phyloP scores from a whole-genome alignment of 306 rosid genomes.

The Vigna mungo region DNA sequence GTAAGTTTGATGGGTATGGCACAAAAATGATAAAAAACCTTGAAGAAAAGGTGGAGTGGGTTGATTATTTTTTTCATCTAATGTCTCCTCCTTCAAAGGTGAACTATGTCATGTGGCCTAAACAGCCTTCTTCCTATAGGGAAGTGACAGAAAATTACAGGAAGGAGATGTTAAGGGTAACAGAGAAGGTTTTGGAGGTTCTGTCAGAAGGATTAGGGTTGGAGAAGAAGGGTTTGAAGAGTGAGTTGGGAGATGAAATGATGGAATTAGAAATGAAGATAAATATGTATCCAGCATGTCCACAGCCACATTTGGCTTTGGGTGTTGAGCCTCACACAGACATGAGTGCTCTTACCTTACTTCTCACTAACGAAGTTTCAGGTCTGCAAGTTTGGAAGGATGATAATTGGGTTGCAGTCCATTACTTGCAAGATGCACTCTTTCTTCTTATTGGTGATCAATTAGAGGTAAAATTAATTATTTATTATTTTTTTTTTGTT shows the following conservation, averaged over 20 bases:
- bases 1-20: constrained; percentile 69
- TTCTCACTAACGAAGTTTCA: constrained; percentile 62
- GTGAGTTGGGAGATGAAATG: constrained; percentile 52
- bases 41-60: constrained; percentile 70
- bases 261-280: constrained; percentile 75
- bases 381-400: constrained; percentile 73
- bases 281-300: constrained; percentile 81
- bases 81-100: constrained; percentile 61
- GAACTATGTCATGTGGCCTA: constrained; percentile 58
- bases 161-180: constrained; percentile 53
- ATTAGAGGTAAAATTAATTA: constrained; percentile 52
- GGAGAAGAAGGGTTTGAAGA: constrained; percentile 53
- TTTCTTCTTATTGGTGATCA: constrained; percentile 73
- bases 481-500: no score
- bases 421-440: constrained; percentile 56
- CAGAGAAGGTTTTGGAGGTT: constrained; percentile 52
- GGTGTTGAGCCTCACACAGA: constrained; percentile 86
- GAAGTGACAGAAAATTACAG: constrained; percentile 63
- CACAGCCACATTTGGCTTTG: constrained; percentile 69
- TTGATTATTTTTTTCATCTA: constrained; percentile 70
- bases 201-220: constrained; percentile 65
- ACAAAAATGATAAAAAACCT: constrained; percentile 67
- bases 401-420: constrained; percentile 57
- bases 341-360: constrained; percentile 72
- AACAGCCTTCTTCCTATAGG: constrained; percentile 62